Evolutionary conservation across 345 rosid genomes (phyloP), one percentile per base, ranked within the genome.

Genomic region (Brassica cretica): DNA sequence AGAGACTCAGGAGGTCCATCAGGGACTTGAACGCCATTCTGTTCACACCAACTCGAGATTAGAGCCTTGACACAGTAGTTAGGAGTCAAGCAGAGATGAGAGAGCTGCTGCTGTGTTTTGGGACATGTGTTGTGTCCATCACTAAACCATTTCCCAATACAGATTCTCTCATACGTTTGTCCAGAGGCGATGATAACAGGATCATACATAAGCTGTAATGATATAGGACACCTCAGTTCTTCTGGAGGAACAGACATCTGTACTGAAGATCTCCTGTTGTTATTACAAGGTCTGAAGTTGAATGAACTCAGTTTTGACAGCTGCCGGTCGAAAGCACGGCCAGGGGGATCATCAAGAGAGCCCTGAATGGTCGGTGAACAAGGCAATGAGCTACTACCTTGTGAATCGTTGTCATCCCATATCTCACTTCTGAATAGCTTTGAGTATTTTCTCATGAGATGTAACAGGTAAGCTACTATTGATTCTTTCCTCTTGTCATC

Each of bases 151-250:
- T 91, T 95, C 85, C 91, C 99, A 51, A 95, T 89, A 73, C 98
- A 95, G 69, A 89, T 78, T 80, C 93, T 88, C 81, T 95, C 98
- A 65, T 93, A 95, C 0, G 99, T 95, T 84, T 95, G 98, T 65
- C 99, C 99, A 68, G 99, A 95, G n/a, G 96, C 87, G 84, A 95
- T 88, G 70, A 95, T 90, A 56, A 95, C 97, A 4, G 99, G 99
- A 74, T 95, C 98, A 35, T 83, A 86, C 98, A 95, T 95, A 69
- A 95, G 93, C 83, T 95, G 99, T 86, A 95, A 80, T 2, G 96
- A 95, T 85, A 93, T 95, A 0, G 99, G 96, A 83, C 99, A 95
- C 82, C 96, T 90, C 80, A 95, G 74, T 81, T 95, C 99, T 78
- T 95, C 98, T 19, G 99, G 99, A 19, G 97, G 91, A 79, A 90